Percentiles rank a stretch among this genome's conserved stretches.
Conservation (phyloP, 129 eudicot genomes). For the Artemisia argyi region DNA sequence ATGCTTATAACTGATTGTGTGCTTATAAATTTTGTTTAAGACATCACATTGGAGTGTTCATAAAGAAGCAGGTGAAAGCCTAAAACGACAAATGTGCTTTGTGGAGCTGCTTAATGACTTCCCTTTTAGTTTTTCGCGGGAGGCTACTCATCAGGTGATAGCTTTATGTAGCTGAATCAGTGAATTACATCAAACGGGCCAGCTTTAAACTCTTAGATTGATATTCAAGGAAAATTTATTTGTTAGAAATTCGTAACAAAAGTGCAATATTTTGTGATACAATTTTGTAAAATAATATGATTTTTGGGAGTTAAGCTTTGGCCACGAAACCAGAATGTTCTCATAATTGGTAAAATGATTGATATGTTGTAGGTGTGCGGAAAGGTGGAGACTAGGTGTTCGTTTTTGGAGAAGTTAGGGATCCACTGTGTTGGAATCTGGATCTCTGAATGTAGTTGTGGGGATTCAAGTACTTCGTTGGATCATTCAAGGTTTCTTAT, state of each 20-base stretch:
- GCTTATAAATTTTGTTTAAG: too few relatives aligned
- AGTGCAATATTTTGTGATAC: background rate
- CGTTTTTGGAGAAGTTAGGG: slow-evolving; percentile 51
- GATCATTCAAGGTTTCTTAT: slow-evolving; percentile 51
- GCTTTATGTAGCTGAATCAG: slow-evolving; percentile 1
- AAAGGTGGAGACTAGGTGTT: slow-evolving; percentile 58
- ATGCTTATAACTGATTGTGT: too few relatives aligned
- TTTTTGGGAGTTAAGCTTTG: too few relatives aligned
- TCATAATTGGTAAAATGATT: slow-evolving; percentile 15
- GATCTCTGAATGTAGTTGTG: slow-evolving; percentile 74
- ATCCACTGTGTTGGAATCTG: slow-evolving; percentile 71
- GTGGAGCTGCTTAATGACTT: slow-evolving; percentile 49
- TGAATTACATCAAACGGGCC: background rate
- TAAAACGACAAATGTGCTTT: slow-evolving; percentile 54
- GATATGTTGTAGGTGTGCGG: slow-evolving; percentile 36
- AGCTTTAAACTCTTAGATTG: background rate
- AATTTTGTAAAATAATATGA: background rate
- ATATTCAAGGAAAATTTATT: background rate
- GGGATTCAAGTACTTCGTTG: slow-evolving; percentile 25
- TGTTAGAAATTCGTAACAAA: background rate
- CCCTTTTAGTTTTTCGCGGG: slow-evolving; percentile 61
- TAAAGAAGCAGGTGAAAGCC: slow-evolving; percentile 56
- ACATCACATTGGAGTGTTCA: too few relatives aligned
- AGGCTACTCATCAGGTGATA: slow-evolving; percentile 50
- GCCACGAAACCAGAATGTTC: background rate